phyloP scores from a whole-genome alignment of 164 flowering plant species.

The grape (Vitis vinifera) region ASM3070453v1 NC_081812.1:18447001-18447500 shows the following conservation, averaged over 20 bases:
- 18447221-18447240: slow-evolving; percentile 26
- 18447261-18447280: slow-evolving; percentile 9
- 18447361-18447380: no score
- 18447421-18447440: no score
- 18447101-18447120: neutral
- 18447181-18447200: slow-evolving; percentile 16
- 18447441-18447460: no score
- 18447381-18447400: no score
- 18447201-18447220: neutral
- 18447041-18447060: neutral
- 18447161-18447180: neutral
- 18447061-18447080: neutral
- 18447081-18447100: neutral
- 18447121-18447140: neutral
- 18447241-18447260: slow-evolving; percentile 16
- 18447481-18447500: no score
- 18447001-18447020: no score
- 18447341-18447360: no score
- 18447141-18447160: neutral
- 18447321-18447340: neutral
- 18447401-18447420: no score
- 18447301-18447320: slow-evolving; percentile 20
- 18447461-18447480: no score
- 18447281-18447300: slow-evolving; percentile 21
- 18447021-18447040: no score